Conservation (phyloP, 805 yeast genomes). For the Cyberlindnera sargentensis region DNA sequence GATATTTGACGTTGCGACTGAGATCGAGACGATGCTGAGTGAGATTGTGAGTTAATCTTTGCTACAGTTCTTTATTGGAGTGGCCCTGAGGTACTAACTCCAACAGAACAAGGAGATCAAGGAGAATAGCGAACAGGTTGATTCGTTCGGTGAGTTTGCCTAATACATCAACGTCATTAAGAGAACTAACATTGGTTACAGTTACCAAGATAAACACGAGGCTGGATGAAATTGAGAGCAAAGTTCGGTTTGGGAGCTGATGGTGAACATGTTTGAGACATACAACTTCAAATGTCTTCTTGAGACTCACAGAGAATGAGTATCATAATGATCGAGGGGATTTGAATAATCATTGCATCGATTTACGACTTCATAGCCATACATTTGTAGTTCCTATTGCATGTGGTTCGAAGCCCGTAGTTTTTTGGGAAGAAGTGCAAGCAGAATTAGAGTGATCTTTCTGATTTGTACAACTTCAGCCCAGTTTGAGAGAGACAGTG, state of each 20-base stretch:
- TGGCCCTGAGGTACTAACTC: neutral
- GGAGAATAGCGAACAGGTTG: slow-evolving; percentile 10
- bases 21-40: slow-evolving; percentile 21
- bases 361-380: too few species aligned
- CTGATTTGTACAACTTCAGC: too few species aligned
- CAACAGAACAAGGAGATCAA: slow-evolving; percentile 14
- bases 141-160: neutral
- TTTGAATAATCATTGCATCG: too few species aligned
- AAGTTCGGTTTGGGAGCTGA: slow-evolving; percentile 3
- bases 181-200: slow-evolving; percentile 8
- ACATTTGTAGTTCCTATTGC: too few species aligned
- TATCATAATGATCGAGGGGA: too few species aligned
- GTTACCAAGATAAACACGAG: slow-evolving; percentile 20
- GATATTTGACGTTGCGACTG: slow-evolving; percentile 27
- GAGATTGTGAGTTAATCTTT: slow-evolving; percentile 5
- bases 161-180: neutral
- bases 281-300: too few species aligned
- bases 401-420: too few species aligned
- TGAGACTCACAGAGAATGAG: too few species aligned
- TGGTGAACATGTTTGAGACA: too few species aligned
- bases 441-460: too few species aligned
- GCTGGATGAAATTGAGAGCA: slow-evolving; percentile 19
- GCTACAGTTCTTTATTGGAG: neutral
- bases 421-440: too few species aligned
- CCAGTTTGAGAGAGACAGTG: neutral